Conservation (phyloP, 192 early-diverging fungal species). For the Coemansia sp. region DNA sequence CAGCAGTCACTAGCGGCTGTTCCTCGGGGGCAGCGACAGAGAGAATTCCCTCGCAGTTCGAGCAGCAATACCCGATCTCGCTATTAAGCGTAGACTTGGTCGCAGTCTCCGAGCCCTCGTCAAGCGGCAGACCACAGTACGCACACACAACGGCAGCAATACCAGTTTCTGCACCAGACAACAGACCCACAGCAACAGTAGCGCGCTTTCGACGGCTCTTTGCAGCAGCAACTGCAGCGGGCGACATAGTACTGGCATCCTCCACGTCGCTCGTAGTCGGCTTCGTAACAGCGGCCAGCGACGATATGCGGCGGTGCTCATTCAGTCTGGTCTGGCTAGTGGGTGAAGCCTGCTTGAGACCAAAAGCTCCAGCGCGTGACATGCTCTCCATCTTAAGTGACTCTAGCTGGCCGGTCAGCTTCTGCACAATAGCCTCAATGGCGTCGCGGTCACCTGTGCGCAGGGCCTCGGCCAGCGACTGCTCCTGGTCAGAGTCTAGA, state of each 20-base stretch:
- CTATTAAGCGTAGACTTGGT: constrained; percentile 36
- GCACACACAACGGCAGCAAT: constrained; percentile 25
- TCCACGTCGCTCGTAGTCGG: not conserved
- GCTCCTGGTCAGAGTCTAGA: constrained; percentile 9
- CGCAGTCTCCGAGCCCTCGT: constrained; percentile 20
- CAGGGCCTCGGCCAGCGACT: constrained; percentile 46
- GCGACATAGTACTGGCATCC: not conserved
- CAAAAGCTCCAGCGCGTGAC: constrained; percentile 21
- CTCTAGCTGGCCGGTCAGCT: constrained; percentile 47
- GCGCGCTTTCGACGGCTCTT: constrained; percentile 33
- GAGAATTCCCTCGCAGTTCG: constrained; percentile 47
- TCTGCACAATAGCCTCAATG: constrained; percentile 44
- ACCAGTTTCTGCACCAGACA: constrained; percentile 6
- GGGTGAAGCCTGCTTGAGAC: not conserved
- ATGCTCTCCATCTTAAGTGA: constrained; percentile 39
- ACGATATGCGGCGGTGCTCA: constrained; percentile 6
- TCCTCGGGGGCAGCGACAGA: constrained; percentile 6
- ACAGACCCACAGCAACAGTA: constrained; percentile 32
- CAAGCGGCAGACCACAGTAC: constrained; percentile 41
- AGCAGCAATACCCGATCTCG: constrained; percentile 53
- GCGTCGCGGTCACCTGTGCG: constrained; percentile 49
- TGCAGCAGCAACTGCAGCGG: not conserved
- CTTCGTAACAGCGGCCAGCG: not conserved
- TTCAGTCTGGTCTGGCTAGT: not conserved
- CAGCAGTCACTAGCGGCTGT: not conserved